Conservation (phyloP, 768 basidiomycete species). For the Lentinula aciculospora region DNA sequence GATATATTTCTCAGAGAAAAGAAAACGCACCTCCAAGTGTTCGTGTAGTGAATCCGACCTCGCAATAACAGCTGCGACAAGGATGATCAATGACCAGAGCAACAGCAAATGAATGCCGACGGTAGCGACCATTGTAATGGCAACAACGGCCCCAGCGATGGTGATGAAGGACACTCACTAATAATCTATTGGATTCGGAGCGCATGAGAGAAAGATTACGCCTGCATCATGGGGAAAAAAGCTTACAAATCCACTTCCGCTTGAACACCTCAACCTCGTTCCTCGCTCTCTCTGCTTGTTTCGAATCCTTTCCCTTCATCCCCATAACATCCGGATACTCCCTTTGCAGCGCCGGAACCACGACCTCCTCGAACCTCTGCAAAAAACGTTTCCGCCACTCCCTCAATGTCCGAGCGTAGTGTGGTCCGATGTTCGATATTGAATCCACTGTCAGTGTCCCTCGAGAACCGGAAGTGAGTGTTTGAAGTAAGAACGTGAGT, state of each 20-base stretch:
- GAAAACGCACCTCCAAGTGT: constrained; percentile 51
- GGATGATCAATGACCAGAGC: constrained; percentile 5
- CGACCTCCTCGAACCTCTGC: constrained; percentile 47
- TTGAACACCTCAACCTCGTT: constrained; percentile 70
- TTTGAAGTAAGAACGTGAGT: constrained; percentile 34
- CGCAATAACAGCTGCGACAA: constrained; percentile 56
- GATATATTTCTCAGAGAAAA: no score
- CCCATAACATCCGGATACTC: constrained; percentile 57
- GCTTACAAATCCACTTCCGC: constrained; percentile 69
- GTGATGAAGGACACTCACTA: constrained; percentile 27
- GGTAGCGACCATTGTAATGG: no score
- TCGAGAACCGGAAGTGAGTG: constrained; percentile 32
- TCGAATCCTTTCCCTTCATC: constrained; percentile 18
- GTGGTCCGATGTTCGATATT: constrained; percentile 51
- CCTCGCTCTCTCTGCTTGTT: constrained; percentile 28
- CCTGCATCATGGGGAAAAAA: no score
- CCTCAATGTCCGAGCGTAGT: constrained; percentile 63
- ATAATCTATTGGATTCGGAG: constrained; percentile 35
- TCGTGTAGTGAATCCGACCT: constrained; percentile 67
- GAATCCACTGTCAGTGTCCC: constrained; percentile 46
- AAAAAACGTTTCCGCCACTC: constrained; percentile 70
- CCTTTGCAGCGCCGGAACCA: constrained; percentile 51
- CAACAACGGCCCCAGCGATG: background rate
- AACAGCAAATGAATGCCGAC: background rate
- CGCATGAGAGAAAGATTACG: no score